Conservation (phyloP, 192 early-diverging fungal genomes). For the Coemansia sp. region DNA sequence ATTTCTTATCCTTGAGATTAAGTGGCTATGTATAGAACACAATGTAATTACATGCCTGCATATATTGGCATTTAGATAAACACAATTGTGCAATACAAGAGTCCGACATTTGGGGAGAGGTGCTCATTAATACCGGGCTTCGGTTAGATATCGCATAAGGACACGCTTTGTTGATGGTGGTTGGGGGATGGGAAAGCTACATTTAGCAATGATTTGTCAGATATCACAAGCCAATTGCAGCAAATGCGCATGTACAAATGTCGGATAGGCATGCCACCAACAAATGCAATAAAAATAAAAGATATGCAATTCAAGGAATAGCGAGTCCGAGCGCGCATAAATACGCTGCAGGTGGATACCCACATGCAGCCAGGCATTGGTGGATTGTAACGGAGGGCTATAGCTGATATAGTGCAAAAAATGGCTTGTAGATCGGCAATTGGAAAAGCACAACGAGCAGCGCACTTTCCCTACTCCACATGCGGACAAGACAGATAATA, state of each 20-base stretch:
- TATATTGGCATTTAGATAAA: not conserved
- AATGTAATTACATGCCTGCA: not conserved
- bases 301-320: not conserved
- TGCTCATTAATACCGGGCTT: not conserved
- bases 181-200: not conserved
- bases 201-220: not conserved
- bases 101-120: not conserved
- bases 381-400: not conserved
- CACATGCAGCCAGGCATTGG: not conserved
- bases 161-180: not conserved
- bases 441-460: not conserved
- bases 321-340: conserved; percentile 10
- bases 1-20: not conserved
- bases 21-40: not conserved
- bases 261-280: conserved; percentile 6
- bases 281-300: not conserved
- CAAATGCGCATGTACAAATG: not conserved
- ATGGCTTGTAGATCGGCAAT: conserved; percentile 6
- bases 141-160: not conserved
- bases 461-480: not conserved
- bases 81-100: not conserved
- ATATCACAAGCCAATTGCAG: not conserved
- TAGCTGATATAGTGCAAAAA: not conserved
- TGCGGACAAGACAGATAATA: conserved; percentile 4
- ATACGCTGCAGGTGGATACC: conserved; percentile 3